A percentile compares a stretch with the other conserved stretches of the same genome.
These are phyloP conservation scores for Bertia moriformis DNA, from an alignment of 2,329 filamentous ascomycete species.

Conservation along the genomic window DNA sequence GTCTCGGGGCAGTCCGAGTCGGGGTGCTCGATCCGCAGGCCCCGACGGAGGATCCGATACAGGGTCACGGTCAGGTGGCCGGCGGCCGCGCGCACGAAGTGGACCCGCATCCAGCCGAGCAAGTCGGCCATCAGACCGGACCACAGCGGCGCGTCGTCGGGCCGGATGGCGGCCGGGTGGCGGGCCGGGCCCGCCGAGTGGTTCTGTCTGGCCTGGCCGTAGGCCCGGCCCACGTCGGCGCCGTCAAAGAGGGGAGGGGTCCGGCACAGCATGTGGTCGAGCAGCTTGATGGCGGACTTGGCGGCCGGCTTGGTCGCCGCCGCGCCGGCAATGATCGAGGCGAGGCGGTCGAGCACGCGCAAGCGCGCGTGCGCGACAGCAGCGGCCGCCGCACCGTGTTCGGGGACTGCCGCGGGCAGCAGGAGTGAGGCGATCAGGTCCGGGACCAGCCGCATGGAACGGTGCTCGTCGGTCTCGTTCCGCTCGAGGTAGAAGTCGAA, in stretches of 20 bases:
- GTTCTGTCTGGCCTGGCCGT: constrained; percentile 7
- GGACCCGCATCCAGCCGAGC: constrained; percentile 39
- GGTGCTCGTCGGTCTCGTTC: constrained; percentile 51
- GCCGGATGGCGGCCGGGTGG: constrained; percentile 9
- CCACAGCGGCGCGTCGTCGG: too few relatives aligned
- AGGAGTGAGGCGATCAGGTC: constrained; percentile 40
- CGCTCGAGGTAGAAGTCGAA: constrained; percentile 53
- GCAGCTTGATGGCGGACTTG: constrained; percentile 54
- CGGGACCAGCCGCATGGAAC: constrained; percentile 47
- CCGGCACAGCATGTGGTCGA: constrained; percentile 53
- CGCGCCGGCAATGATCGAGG: constrained; percentile 45
- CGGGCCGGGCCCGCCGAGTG: constrained; percentile 1
- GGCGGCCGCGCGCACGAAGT: constrained; percentile 41
- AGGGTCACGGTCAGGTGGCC: constrained; percentile 46
- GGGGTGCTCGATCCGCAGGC: constrained; percentile 7
- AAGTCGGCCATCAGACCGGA: constrained; percentile 16
- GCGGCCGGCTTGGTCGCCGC: constrained; percentile 47
- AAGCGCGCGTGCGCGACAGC: constrained; percentile 24
- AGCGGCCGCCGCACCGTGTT: constrained; percentile 17
- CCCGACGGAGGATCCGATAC: constrained; percentile 29
- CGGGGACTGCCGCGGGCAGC: constrained; percentile 33
- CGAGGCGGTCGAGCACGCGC: constrained; percentile 31
- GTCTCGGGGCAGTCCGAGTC: constrained; percentile 10
- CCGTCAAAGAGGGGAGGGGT: constrained; percentile 26
- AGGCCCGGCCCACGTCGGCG: constrained; percentile 22